Conservation (phyloP, 345 rosid genomes). For the Salix koriyanagi region DNA sequence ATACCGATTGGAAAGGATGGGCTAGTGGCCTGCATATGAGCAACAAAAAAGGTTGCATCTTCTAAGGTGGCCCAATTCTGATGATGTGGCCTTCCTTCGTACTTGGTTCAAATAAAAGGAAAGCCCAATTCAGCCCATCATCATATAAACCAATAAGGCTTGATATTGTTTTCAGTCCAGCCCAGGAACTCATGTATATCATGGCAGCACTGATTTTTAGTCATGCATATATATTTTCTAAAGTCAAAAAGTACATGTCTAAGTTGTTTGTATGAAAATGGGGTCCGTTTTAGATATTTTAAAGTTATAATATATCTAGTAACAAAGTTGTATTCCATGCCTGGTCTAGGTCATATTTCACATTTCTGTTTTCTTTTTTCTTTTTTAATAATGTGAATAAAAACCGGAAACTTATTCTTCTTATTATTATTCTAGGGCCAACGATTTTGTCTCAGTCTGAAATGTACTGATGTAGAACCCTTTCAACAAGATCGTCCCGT, state of each 20-base stretch:
- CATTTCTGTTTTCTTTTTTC: no score
- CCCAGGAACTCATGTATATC: background rate
- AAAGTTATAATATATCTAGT: no score
- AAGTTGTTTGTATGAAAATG: no score
- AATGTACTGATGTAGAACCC: background rate
- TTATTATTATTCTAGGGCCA: background rate
- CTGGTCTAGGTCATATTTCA: no score
- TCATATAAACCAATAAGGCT: background rate
- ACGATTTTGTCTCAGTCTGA: background rate
- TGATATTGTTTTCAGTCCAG: background rate
- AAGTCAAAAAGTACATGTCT: no score
- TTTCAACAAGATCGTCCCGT: background rate
- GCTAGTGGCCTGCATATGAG: background rate
- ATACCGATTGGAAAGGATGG: background rate
- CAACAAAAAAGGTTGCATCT: background rate
- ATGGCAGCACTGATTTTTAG: background rate
- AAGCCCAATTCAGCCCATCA: background rate
- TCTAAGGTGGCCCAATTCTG: background rate
- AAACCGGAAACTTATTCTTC: no score
- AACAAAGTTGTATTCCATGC: no score
- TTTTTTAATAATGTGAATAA: no score
- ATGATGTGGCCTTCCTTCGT: background rate
- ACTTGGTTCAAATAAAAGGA: background rate
- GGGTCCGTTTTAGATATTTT: no score
- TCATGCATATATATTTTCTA: background rate